These are phyloP conservation scores for Paxillus involutus DNA, from an alignment of 768 basidiomycete species.

Conservation along the genomic window DNA sequence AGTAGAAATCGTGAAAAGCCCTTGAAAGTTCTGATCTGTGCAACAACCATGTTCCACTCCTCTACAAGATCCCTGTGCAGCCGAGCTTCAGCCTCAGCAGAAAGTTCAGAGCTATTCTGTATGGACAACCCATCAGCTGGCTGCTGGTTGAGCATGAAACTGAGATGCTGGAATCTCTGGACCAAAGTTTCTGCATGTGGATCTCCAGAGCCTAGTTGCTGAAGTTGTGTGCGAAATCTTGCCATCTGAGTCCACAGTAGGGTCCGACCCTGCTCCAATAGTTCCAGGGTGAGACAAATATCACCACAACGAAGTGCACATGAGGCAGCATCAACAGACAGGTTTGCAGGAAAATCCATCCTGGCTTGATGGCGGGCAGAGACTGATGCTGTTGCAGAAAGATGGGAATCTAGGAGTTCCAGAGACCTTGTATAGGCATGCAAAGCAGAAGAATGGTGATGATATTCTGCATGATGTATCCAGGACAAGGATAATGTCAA, in stretches of 20 bases:
- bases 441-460: neutral
- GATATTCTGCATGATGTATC: neutral
- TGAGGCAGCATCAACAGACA: conserved; percentile 7
- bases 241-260: conserved; percentile 27
- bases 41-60: neutral
- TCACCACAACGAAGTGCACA: conserved; percentile 15
- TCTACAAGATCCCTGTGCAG: conserved; percentile 6
- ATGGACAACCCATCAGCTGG: neutral
- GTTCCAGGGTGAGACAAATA: conserved; percentile 19
- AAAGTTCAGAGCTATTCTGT: neutral
- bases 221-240: conserved; percentile 23
- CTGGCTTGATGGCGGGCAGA: neutral
- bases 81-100: neutral
- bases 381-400: neutral
- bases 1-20: conserved; percentile 18
- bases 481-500: neutral
- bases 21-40: conserved; percentile 7
- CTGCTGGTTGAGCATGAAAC: conserved; percentile 2
- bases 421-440: conserved; percentile 1
- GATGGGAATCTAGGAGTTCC: neutral
- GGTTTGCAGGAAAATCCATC: neutral
- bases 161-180: conserved; percentile 6
- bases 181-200: neutral
- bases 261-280: conserved; percentile 29
- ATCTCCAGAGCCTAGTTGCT: conserved; percentile 13